Evolutionary conservation across 148 eudicot genomes (phyloP), one percentile per base, ranked within the genome.

Genomic region (Rhododendron griersonianum): DNA sequence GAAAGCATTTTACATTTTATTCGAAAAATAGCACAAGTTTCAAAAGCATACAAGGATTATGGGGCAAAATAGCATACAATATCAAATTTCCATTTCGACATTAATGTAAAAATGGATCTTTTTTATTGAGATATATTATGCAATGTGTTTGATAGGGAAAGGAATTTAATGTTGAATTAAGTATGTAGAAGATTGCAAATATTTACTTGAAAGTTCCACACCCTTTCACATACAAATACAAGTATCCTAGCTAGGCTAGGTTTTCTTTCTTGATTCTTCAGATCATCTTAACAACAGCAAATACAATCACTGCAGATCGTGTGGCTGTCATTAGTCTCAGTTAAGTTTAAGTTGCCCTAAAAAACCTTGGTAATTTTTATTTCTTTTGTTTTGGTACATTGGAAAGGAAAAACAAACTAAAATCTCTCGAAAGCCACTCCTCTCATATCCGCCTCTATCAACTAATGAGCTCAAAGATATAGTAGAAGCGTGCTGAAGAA

Each of bases 311-410:
- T 28, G 39, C 21, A 33, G 10, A 81, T 59, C 83, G 3, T 81
- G 83, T 10, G 71, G 71, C 74, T 82, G 84, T 23, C 37, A 55
- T 55, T 81, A 35, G 71, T 65, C 73, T 35, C 74, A 39, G 44
- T 18, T 61, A 21, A 35, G 39, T 23, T 23, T 41, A 63, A 25
- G 15, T 10, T 67, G 55, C n/a, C 53, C 55, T 83, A n/a, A 6
- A 39, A 33, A 8, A 15, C 19, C 76, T 44, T 37, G 23, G 21
- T 75, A 37, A 37, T 35, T 7, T n/a, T 41, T 41, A 5, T 41
- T 41, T 5, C 0, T 41, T 41, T 41, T 41, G 7, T 41, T 41
- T 41, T 41, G 45, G 45, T 41, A 6, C 45, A 41, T 0, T 41
- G 7, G 45, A 41, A 41, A 41, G 45, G 45, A 41, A 41, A 41